Evolutionary conservation across 2,329 filamentous ascomycete species (phyloP), one percentile per base, ranked within the genome.

Genomic region (Penicillium sp.): DNA sequence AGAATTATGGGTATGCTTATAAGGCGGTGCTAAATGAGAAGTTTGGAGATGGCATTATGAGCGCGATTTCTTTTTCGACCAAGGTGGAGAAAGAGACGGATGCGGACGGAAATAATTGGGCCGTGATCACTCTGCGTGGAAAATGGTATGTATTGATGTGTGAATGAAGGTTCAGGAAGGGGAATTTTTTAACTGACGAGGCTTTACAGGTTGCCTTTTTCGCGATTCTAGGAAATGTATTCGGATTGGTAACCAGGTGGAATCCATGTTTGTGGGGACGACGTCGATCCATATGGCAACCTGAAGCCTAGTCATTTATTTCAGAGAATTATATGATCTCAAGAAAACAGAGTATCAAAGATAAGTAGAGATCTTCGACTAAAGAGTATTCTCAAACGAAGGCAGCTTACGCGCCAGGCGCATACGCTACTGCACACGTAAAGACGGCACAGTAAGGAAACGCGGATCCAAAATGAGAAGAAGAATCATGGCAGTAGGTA

Each of bases 11-110:
- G 1, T 96, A 97, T 76, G 91, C 93, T 0, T 97, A 96, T 80
- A 97, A 97, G 84, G 93, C 93, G 0, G 86, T 98, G 4, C 76
- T 97, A 77, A 97, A 98, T 69, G 94, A 98, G 84, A 97, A 97
- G 83, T 93, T 92, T 73, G 90, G 90, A 0, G 90, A 93, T 74
- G 94, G 94, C 1, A 98, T 98, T 73, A 97, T 98, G 94, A 96
- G 92, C 74, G 94, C 93, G 0, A 97, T 97, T 73, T 87, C 88
- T 16, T 97, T 97, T 77, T 90, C 87, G 55, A 96, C 92, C 0
- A 92, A 92, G 73, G 90, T 98, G 2, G 92, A 97, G 76, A 96
- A 96, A 85, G 94, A 98, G 84, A 88, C 89, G 1, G 94, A 97
- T 75, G 87, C 90, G 62, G 86, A 91, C 70, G 93, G 93, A 4